Evolutionary conservation across 352 stramenopile species (phyloP), one percentile per base, ranked within the genome.

Genomic region (Phytophthora melonis): DNA sequence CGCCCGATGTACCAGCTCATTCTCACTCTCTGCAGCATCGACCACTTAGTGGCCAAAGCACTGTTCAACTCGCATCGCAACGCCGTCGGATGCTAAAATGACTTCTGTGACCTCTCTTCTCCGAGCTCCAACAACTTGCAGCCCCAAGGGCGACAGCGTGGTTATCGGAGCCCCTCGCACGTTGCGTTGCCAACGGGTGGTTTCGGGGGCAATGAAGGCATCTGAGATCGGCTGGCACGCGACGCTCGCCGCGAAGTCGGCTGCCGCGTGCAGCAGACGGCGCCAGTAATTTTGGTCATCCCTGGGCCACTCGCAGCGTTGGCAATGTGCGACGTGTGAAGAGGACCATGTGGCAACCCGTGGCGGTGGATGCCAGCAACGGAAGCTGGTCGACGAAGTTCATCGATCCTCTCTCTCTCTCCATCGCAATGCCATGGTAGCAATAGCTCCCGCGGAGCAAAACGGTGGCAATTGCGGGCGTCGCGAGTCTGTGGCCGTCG

Each of bases 261-360:
- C 52, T 74, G 67, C 52, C 14, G 53, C 23, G 57, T 55, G 62
- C 45, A 59, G 55, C 56, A 60, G 43, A 59, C 64, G 65, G 34
- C 50, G 4, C 14, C 34, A 13, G 50, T 36, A 67, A 72, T 50
- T 41, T 72, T 72, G 54, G 32, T 47, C 49, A 19, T 27, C 43
- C 25, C 18, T 6, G 43, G 43, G 25, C 34, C 47, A 75, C 56
- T 58, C 60, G 58, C 41, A 67, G 53, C 5, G 69, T n/a, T 62
- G 21, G 39, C 57, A 65, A 55, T 47, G 36, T 72, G 66, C 66
- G 66, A 74, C 60, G 60, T 74, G 59, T 41, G 19, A 8, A 36
- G n/a, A 36, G 4, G 25, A 57, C 54, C 62, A 75, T 65, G 61
- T 66, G 68, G 62, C 39, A 34, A 30, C 25, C 34, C 27, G 66